Percentiles rank a stretch among this genome's conserved stretches.
Evolutionary conservation across 2,329 filamentous ascomycete genomes (phyloP).

Genomic region (Verticillium nubilum): DNA sequence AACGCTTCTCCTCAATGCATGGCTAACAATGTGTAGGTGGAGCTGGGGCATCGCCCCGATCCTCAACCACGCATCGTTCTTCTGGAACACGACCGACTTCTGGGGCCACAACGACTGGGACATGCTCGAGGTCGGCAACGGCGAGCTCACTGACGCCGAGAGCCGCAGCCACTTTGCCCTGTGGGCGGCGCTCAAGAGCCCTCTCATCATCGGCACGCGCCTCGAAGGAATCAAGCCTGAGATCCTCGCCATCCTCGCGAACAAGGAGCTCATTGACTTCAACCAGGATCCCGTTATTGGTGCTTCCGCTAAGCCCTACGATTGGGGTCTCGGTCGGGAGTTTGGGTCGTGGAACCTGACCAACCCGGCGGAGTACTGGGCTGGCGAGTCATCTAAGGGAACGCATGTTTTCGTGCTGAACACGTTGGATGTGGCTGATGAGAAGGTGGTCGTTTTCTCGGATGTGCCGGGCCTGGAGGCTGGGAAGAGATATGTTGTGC

Average conservation of each 20-base stretch:
- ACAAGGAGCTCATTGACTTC: conserved; percentile 31
- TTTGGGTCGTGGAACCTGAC: conserved; percentile 39
- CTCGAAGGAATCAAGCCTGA: conserved; percentile 27
- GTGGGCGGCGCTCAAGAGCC: conserved; percentile 45
- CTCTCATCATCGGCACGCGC: conserved; percentile 41
- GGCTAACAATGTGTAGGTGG: conserved; percentile 2
- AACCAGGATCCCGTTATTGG: conserved; percentile 40
- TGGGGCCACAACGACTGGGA: conserved; percentile 46
- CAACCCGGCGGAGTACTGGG: conserved; percentile 44
- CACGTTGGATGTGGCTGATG: conserved; percentile 22
- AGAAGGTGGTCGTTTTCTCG: conserved; percentile 30
- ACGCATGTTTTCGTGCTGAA: conserved; percentile 45
- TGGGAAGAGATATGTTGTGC: conserved; percentile 27
- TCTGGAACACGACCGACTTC: conserved; percentile 36
- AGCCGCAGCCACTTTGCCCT: conserved; percentile 44
- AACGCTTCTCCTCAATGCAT: background rate
- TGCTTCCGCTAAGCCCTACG: conserved; percentile 35
- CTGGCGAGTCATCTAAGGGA: conserved; percentile 33
- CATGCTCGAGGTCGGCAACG: conserved; percentile 47
- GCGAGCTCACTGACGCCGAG: conserved; percentile 36
- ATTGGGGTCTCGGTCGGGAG: conserved; percentile 43
- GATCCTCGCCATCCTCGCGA: conserved; percentile 35
- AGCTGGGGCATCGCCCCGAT: conserved; percentile 27
- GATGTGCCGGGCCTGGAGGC: conserved; percentile 36
- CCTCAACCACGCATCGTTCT: conserved; percentile 42